phyloP scores from a whole-genome alignment of 495 filamentous ascomycete species.

The Tuber melanosporum region DNA sequence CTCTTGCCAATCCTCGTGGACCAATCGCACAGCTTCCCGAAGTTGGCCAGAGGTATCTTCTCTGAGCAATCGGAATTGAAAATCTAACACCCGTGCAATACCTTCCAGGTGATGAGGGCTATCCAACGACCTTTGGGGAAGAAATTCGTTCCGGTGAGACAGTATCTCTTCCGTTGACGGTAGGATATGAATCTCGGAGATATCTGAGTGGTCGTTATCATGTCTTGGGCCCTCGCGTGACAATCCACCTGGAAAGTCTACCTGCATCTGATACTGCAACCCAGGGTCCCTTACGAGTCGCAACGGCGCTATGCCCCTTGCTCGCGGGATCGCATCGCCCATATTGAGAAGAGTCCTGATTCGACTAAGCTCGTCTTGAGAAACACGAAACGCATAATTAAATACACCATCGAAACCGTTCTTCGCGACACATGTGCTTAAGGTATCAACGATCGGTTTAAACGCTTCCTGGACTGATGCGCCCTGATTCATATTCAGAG shows the following conservation, averaged over 20 bases:
- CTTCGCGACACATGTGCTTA: constrained; percentile 3
- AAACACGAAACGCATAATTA: constrained; percentile 25
- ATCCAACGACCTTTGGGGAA: constrained; percentile 52
- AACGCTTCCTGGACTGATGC: constrained; percentile 34
- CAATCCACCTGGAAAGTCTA: constrained; percentile 51
- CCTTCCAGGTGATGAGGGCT: constrained; percentile 53
- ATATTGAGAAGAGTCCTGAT: constrained; percentile 45
- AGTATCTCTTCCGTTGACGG: constrained; percentile 59
- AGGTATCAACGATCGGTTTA: constrained; percentile 14
- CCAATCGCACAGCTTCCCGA: constrained; percentile 51
- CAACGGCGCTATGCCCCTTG: background rate
- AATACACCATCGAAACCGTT: constrained; percentile 1
- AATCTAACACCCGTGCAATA: constrained; percentile 57
- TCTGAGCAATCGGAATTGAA: constrained; percentile 62
- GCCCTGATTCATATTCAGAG: constrained; percentile 34
- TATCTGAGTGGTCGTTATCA: constrained; percentile 60
- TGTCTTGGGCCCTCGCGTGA: constrained; percentile 54
- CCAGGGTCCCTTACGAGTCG: background rate
- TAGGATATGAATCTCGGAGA: constrained; percentile 56
- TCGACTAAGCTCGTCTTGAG: constrained; percentile 23
- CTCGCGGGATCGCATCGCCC: constrained; percentile 42
- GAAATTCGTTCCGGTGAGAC: constrained; percentile 51
- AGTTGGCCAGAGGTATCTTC: constrained; percentile 62
- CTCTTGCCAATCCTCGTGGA: constrained; percentile 43
- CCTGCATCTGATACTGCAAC: constrained; percentile 43